A percentile compares a stretch with the other conserved stretches of the same genome.
These are phyloP conservation scores for Amaranthus palmeri DNA, from an alignment of 148 eudicot species.

Conservation along the genomic window DNA sequence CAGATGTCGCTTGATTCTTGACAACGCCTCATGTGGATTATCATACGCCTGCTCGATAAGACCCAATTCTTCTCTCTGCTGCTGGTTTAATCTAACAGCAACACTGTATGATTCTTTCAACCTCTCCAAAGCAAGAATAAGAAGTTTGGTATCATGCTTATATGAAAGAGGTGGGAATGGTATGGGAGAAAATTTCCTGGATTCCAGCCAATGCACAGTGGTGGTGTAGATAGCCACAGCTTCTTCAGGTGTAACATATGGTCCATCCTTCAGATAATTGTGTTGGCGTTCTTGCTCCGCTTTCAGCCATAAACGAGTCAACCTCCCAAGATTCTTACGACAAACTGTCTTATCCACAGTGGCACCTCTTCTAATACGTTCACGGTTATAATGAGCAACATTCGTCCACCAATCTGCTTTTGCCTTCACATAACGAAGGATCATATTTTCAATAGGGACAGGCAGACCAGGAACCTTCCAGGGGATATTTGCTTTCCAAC, in stretches of 20 bases:
- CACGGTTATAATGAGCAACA: constrained; percentile 98
- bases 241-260: constrained; percentile 99
- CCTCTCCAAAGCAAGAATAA: constrained; percentile 95
- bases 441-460: constrained; percentile 98
- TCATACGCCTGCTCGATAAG: constrained; percentile 99
- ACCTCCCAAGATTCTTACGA: constrained; percentile 91
- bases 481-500: constrained; percentile 99
- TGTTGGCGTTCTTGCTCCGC: constrained; percentile 99
- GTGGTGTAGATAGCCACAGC: constrained; percentile 99
- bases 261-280: constrained; percentile 97
- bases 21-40: constrained; percentile 96
- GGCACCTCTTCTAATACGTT: constrained; percentile 98
- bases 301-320: constrained; percentile 98
- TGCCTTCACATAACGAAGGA: constrained; percentile 97
- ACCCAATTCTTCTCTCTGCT: constrained; percentile 95
- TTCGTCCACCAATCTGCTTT: constrained; percentile 99
- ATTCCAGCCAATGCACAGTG: constrained; percentile 98
- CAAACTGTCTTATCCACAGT: constrained; percentile 99
- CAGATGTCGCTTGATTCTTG: constrained; percentile 93
- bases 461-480: constrained; percentile 99
- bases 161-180: constrained; percentile 98
- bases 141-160: constrained; percentile 99
- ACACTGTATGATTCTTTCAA: constrained; percentile 98
- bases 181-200: constrained; percentile 94
- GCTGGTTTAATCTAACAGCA: constrained; percentile 93